These are phyloP conservation scores for Saxispiralis lemnorum DNA, from an alignment of 495 filamentous ascomycete species.

Conservation along the genomic window DNA sequence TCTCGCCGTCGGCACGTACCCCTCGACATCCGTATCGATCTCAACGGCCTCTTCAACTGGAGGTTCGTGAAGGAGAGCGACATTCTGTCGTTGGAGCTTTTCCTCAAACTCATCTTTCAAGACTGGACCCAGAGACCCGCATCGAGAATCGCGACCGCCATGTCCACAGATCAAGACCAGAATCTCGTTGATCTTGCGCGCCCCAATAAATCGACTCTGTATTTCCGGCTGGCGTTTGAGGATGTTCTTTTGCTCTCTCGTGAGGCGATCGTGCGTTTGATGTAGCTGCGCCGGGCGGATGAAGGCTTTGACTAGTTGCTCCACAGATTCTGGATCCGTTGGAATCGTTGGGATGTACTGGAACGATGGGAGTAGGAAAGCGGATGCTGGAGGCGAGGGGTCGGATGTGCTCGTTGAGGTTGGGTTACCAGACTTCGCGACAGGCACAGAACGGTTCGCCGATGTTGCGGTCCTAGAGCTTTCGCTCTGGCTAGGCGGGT, in stretches of 20 bases:
- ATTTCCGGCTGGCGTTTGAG: slow-evolving; percentile 22
- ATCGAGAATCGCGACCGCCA: slow-evolving; percentile 57
- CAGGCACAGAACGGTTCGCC: neutral
- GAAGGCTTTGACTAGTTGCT: slow-evolving; percentile 39
- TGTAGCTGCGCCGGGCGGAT: slow-evolving; percentile 42
- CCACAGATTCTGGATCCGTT: slow-evolving; percentile 29
- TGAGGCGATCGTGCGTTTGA: slow-evolving; percentile 35
- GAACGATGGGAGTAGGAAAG: slow-evolving; percentile 60
- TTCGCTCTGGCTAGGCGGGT: slow-evolving; percentile 7
- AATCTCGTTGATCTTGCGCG: slow-evolving; percentile 43
- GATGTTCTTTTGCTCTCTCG: slow-evolving; percentile 27
- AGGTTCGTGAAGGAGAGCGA: slow-evolving; percentile 6
- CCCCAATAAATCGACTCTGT: slow-evolving; percentile 24
- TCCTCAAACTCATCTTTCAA: slow-evolving; percentile 49
- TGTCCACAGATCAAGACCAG: slow-evolving; percentile 76
- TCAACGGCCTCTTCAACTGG: slow-evolving; percentile 9
- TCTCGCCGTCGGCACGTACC: slow-evolving; percentile 25
- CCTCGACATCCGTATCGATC: slow-evolving; percentile 3
- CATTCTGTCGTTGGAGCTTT: slow-evolving; percentile 17
- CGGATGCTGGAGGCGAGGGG: slow-evolving; percentile 35
- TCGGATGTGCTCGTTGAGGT: neutral
- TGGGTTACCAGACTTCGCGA: slow-evolving; percentile 2
- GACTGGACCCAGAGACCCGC: slow-evolving; percentile 60
- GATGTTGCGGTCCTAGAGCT: neutral
- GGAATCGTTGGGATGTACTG: slow-evolving; percentile 59